A percentile compares a stretch with the other conserved stretches of the same genome.
These are phyloP conservation scores for Fusarium scirpi DNA, from an alignment of 2,329 filamentous ascomycete species.

Conservation along the genomic window DNA sequence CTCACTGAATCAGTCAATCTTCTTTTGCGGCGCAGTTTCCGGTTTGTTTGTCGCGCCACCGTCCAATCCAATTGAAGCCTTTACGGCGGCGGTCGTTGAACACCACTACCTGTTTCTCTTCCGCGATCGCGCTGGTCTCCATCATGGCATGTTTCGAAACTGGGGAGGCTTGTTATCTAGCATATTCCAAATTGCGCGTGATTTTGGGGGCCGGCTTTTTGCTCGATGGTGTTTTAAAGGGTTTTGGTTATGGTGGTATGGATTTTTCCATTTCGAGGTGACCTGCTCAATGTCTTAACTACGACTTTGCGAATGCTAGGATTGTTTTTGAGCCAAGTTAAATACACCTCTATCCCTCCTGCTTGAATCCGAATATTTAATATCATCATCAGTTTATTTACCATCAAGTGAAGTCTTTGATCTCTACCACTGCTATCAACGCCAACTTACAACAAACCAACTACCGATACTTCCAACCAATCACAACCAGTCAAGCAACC, in stretches of 20 bases:
- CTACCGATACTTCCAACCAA: neutral
- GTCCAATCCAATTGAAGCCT: conserved; percentile 29
- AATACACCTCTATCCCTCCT: neutral
- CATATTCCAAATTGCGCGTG: conserved; percentile 2
- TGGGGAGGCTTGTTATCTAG: neutral
- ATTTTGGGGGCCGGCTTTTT: conserved; percentile 30
- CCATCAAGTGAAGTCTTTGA: neutral
- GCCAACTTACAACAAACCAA: neutral
- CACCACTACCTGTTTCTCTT: conserved; percentile 2
- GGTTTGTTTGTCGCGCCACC: conserved; percentile 21
- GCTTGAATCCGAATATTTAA: neutral
- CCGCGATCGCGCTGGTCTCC: conserved; percentile 6
- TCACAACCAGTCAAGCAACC: neutral
- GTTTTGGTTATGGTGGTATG: conserved; percentile 5
- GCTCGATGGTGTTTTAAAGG: neutral
- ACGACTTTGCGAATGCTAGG: conserved; percentile 2
- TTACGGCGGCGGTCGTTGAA: conserved; percentile 21
- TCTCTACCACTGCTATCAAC: neutral
- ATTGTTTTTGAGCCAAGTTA: neutral
- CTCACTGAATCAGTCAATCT: neutral
- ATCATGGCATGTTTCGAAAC: neutral
- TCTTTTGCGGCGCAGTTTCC: conserved; percentile 10
- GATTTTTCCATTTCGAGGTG: conserved; percentile 33
- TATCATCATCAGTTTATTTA: conserved; percentile 6
- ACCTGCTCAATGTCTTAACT: conserved; percentile 15